Evolutionary conservation across 495 filamentous ascomycete genomes (phyloP), one percentile per base, ranked within the genome.

Genomic region (Terfezia claveryi): DNA sequence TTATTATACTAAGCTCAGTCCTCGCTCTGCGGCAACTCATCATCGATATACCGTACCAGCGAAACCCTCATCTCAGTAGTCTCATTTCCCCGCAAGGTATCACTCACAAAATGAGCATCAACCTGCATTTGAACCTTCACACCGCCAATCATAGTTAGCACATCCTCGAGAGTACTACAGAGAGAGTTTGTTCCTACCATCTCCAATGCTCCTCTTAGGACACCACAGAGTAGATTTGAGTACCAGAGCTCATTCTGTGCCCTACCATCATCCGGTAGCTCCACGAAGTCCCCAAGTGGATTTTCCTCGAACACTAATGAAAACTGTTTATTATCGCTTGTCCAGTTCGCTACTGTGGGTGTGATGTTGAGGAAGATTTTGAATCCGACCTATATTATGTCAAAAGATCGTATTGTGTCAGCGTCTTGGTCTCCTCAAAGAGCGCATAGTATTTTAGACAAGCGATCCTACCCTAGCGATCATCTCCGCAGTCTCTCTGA

Each of bases 311-410:
- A 93, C 23, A 94, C 77, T 37, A 98, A 72, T 2, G 87, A 94
- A 72, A 95, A 98, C 62, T 91, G 84, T 64, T 94, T 94, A 70
- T 80, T 88, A 70, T 98, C 91, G 67, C 76, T 83, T 23, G 86
- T 82, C 91, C 91, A 96, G 67, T 94, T 94, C 51, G 87, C 85
- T 60, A 96, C 81, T 5, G 82, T 84, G 4, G 91, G 91, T n/a
- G 87, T 87, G 61, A 95, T 85, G 62, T 98, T 98, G 55, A 98
- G 78, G 68, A 98, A 98, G 56, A 96, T 92, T 73, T 96, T 96
- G 71, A 98, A 98, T 55, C 91, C 91, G 58, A 95, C 81, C 88
- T 95, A 61, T 36, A 44, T 44, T 27, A 51, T 36, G 12, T 52
- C 27, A 7, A 32, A 7, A 32, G 27, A 32, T 32, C 4, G 27